Evolutionary conservation across 805 yeast species (phyloP).

Genomic region (Wickerhamiella brachini): DNA sequence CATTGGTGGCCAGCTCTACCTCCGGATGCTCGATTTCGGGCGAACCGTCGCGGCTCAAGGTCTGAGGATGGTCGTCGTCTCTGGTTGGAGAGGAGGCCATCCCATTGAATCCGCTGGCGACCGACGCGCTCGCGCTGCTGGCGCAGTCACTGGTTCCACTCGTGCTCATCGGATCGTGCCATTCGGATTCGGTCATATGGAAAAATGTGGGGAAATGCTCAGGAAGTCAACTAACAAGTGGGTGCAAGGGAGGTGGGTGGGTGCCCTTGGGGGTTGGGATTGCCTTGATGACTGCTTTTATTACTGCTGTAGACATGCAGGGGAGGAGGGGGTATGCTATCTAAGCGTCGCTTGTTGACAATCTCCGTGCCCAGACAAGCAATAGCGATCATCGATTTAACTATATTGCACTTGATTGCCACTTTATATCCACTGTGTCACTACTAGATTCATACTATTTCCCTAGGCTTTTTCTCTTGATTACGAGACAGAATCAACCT

Average conservation of each 20-base stretch:
- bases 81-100: not conserved
- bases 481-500: no score
- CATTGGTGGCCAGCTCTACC: not conserved
- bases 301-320: not conserved
- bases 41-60: not conserved
- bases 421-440: no score
- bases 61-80: not conserved
- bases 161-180: not conserved
- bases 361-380: not conserved
- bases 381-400: no score
- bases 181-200: not conserved
- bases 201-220: not conserved
- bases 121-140: not conserved
- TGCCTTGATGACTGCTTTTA: not conserved
- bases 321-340: not conserved
- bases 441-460: no score
- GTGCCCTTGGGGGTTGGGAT: not conserved
- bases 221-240: not conserved
- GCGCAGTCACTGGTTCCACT: not conserved
- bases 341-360: not conserved
- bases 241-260: not conserved
- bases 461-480: no score
- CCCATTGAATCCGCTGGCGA: not conserved
- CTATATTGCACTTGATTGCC: no score
- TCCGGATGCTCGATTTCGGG: not conserved